phyloP scores from a whole-genome alignment of 1,139 yeast genomes.

The Blastobotrys buckinghamii region DNA sequence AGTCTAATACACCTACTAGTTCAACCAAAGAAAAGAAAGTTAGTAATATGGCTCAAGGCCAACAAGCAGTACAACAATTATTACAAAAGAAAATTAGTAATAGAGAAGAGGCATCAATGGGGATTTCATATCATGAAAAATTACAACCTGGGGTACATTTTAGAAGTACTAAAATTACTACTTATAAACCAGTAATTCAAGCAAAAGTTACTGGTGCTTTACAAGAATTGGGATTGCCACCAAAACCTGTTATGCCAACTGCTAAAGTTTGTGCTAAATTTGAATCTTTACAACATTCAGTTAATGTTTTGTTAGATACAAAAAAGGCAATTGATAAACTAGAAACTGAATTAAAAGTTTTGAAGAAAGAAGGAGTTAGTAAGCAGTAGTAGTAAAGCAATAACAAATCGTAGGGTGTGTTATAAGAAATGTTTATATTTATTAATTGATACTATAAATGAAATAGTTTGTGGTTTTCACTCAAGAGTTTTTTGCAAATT shows the following conservation, averaged over 20 bases:
- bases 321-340: conserved; percentile 85
- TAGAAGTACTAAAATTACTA: conserved; percentile 61
- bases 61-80: conserved; percentile 35
- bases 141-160: conserved; percentile 70
- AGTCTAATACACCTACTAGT: background rate
- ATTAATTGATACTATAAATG: no score
- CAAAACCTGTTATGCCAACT: conserved; percentile 85
- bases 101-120: conserved; percentile 82
- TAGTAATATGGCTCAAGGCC: conserved; percentile 25
- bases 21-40: conserved; percentile 15
- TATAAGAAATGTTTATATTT: no score
- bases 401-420: no score
- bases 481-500: no score
- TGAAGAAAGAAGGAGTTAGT: conserved; percentile 26
- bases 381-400: no score
- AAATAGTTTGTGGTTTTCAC: no score
- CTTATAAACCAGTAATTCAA: conserved; percentile 66
- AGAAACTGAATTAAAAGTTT: conserved; percentile 68
- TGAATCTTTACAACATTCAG: conserved; percentile 68
- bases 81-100: conserved; percentile 55
- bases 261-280: conserved; percentile 71
- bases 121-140: conserved; percentile 79
- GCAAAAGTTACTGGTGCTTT: conserved; percentile 66
- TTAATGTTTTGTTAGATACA: conserved; percentile 70
- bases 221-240: conserved; percentile 72